Conservation (phyloP, 2,329 filamentous ascomycete genomes). For the Dothideomycetes sp. region DNA sequence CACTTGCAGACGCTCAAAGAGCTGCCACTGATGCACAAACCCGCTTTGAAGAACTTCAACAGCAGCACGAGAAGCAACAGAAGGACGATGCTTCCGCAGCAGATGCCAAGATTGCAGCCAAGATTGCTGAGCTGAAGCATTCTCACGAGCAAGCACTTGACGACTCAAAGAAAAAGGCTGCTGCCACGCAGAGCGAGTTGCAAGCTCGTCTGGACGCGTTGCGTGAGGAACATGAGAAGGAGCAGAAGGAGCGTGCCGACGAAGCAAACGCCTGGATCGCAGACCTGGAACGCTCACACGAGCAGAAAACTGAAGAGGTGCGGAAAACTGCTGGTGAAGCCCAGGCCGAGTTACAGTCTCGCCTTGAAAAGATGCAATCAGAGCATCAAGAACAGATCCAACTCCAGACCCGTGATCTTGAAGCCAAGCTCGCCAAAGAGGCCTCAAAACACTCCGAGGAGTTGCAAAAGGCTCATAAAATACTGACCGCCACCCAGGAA, state of each 20-base stretch:
- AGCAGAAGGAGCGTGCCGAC: not conserved
- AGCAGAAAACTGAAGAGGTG: conserved; percentile 2
- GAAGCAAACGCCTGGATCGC: not conserved
- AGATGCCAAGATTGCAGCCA: too few species aligned
- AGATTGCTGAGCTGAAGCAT: conserved; percentile 8
- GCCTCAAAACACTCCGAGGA: conserved; percentile 6
- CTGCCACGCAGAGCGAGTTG: too few species aligned
- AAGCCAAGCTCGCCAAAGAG: conserved; percentile 1
- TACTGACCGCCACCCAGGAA: conserved; percentile 10
- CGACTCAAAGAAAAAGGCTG: too few species aligned
- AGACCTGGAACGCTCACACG: conserved; percentile 1
- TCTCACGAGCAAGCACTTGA: conserved; percentile 10
- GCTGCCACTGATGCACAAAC: not conserved
- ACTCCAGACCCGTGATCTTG: not conserved
- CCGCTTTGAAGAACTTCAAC: not conserved
- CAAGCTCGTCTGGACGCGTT: not conserved
- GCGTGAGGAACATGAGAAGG: conserved; percentile 1
- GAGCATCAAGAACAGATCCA: not conserved
- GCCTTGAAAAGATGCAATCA: not conserved
- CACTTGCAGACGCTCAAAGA: conserved; percentile 1
- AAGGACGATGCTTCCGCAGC: too few species aligned
- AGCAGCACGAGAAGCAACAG: conserved; percentile 7
- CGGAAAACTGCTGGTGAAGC: not conserved
- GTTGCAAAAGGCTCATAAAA: conserved; percentile 3
- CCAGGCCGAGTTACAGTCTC: conserved; percentile 3